Conservation (phyloP, 176 grass and related monocot species). For the Miscanthus lutarioriparius region DNA sequence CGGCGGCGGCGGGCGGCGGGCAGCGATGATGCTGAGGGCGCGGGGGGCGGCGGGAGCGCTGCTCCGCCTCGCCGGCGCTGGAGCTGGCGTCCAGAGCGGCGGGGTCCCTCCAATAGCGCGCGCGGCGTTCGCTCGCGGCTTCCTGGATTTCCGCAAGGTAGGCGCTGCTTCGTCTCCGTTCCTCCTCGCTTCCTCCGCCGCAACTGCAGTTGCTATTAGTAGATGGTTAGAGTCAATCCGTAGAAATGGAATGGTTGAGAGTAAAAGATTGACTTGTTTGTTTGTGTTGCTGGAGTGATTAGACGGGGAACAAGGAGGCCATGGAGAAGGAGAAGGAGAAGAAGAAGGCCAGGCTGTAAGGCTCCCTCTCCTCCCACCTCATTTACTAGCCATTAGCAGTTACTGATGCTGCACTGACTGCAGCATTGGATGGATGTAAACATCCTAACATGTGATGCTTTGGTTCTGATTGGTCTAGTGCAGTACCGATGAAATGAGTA, state of each 20-base stretch:
- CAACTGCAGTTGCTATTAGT: neutral
- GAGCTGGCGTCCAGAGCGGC: neutral
- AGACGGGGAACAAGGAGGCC: conserved; percentile 55
- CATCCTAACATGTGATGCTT: neutral
- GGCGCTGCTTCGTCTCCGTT: neutral
- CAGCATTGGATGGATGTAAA: neutral
- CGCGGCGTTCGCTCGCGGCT: conserved; percentile 41
- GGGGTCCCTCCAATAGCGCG: neutral
- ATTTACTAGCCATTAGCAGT: neutral
- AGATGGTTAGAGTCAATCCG: neutral
- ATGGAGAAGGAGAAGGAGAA: conserved; percentile 32
- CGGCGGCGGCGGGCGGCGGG: conserved; percentile 33
- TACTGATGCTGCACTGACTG: neutral
- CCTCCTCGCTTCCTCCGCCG: neutral
- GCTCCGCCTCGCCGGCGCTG: neutral
- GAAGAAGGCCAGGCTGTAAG: conserved; percentile 82
- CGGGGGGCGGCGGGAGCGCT: conserved; percentile 21
- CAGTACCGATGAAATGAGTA: conserved; percentile 75
- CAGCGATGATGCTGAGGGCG: conserved; percentile 38
- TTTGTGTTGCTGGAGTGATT: conserved; percentile 2
- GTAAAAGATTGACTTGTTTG: neutral
- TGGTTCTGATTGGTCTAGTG: conserved; percentile 44
- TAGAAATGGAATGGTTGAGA: neutral
- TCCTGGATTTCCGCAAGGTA: conserved; percentile 55
- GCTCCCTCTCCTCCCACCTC: conserved; percentile 28